phyloP scores from a whole-genome alignment of 202 grass and related monocot species.

The Eragrostis tef region DNA sequence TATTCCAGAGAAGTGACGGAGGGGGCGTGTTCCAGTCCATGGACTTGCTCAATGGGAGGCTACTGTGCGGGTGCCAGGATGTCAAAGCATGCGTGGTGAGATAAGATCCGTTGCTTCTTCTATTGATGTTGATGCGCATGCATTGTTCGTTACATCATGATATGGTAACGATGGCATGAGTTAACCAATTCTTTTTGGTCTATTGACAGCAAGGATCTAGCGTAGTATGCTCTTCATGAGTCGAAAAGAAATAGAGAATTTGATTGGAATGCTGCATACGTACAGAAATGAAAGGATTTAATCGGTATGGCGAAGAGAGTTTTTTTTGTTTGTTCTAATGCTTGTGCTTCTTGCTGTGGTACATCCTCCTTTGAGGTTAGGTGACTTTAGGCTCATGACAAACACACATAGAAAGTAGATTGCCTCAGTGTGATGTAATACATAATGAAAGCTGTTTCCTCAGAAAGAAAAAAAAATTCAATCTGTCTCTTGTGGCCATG shows the following conservation, averaged over 20 bases:
- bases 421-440: constrained; percentile 4
- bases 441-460: neutral
- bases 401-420: constrained; percentile 9
- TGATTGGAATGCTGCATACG: constrained; percentile 8
- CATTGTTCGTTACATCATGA: neutral
- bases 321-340: constrained; percentile 1
- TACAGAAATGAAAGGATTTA: constrained; percentile 22
- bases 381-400: neutral
- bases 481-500: too few species aligned
- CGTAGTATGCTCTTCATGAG: constrained; percentile 43
- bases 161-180: constrained; percentile 1
- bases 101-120: neutral
- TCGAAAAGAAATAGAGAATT: constrained; percentile 3
- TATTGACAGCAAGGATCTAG: constrained; percentile 54
- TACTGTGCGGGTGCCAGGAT: constrained; percentile 84
- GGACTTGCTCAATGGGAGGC: constrained; percentile 84
- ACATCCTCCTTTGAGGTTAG: neutral
- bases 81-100: constrained; percentile 74
- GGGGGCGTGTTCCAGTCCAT: constrained; percentile 63
- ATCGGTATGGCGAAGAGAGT: constrained; percentile 2
- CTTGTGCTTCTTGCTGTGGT: neutral
- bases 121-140: neutral
- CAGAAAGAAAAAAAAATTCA: too few species aligned
- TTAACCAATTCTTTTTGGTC: neutral
- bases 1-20: constrained; percentile 77